phyloP scores from a whole-genome alignment of 1,139 yeast genomes.

The Schizosaccharomyces versatilis region DNA sequence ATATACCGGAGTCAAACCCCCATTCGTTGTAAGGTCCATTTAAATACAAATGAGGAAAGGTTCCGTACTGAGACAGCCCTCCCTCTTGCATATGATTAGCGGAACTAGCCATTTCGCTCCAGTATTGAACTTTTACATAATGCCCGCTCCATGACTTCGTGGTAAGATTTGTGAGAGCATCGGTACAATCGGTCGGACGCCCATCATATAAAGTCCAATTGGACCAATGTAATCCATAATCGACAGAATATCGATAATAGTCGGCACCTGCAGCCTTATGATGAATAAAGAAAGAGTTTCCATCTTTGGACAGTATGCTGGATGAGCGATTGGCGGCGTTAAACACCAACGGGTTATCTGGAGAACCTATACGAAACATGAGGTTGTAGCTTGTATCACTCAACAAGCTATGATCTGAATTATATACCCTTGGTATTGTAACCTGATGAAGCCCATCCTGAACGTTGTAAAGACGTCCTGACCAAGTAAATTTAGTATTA shows the following conservation, averaged over 20 bases:
- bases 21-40: conserved; percentile 10
- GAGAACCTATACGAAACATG: conserved; percentile 5
- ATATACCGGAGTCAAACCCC: conserved; percentile 11
- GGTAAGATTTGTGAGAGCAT: conserved; percentile 5
- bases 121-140: conserved; percentile 7
- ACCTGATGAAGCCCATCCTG: conserved; percentile 8
- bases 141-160: conserved; percentile 7
- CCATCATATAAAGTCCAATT: background rate
- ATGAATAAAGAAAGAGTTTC: conserved; percentile 3
- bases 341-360: conserved; percentile 7
- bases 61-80: background rate
- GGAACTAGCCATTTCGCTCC: conserved; percentile 5
- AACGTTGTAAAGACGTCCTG: conserved; percentile 5
- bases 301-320: background rate
- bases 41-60: conserved; percentile 10
- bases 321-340: conserved; percentile 5
- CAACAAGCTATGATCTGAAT: background rate
- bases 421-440: conserved; percentile 3
- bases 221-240: conserved; percentile 5
- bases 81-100: conserved; percentile 7
- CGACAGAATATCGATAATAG: conserved; percentile 6
- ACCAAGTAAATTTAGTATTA: conserved; percentile 3
- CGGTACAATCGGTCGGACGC: background rate
- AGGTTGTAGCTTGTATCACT: conserved; percentile 4
- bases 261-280: conserved; percentile 9